Conservation (phyloP, 495 filamentous ascomycete species). For the Niebla homalea region DNA sequence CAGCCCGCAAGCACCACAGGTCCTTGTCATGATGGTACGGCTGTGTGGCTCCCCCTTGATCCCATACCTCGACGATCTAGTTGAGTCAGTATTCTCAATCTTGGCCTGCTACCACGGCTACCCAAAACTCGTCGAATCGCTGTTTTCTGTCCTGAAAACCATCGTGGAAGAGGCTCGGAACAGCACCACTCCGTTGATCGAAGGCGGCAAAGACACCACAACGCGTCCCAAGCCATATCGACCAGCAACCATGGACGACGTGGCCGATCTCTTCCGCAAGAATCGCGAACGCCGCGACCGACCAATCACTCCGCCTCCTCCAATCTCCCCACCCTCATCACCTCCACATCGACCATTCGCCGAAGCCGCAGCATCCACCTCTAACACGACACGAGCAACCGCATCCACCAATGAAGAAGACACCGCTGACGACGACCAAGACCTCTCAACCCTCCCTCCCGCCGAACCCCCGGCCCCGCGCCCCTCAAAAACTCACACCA, state of each 20-base stretch:
- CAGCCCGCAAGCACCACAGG: slow-evolving; percentile 78
- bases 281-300: neutral
- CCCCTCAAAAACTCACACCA: slow-evolving; percentile 36
- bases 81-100: slow-evolving; percentile 78
- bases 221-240: slow-evolving; percentile 31
- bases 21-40: slow-evolving; percentile 86
- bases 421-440: slow-evolving; percentile 16
- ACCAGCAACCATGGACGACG: slow-evolving; percentile 23
- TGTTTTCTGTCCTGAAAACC: slow-evolving; percentile 70
- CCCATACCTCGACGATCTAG: slow-evolving; percentile 82
- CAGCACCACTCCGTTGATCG: slow-evolving; percentile 41
- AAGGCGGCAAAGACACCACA: slow-evolving; percentile 17
- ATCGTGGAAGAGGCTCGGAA: slow-evolving; percentile 72
- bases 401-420: neutral
- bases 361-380: slow-evolving; percentile 18
- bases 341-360: neutral
- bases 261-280: slow-evolving; percentile 18
- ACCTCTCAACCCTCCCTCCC: slow-evolving; percentile 1
- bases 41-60: slow-evolving; percentile 70
- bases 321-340: neutral
- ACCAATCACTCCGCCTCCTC: neutral
- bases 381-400: neutral
- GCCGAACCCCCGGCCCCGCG: slow-evolving; percentile 36
- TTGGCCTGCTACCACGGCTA: slow-evolving; percentile 92
- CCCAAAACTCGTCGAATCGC: slow-evolving; percentile 64